Evolutionary conservation across 2,329 filamentous ascomycete genomes (phyloP), one percentile per base, ranked within the genome.

Genomic region (Fusarium poae): DNA sequence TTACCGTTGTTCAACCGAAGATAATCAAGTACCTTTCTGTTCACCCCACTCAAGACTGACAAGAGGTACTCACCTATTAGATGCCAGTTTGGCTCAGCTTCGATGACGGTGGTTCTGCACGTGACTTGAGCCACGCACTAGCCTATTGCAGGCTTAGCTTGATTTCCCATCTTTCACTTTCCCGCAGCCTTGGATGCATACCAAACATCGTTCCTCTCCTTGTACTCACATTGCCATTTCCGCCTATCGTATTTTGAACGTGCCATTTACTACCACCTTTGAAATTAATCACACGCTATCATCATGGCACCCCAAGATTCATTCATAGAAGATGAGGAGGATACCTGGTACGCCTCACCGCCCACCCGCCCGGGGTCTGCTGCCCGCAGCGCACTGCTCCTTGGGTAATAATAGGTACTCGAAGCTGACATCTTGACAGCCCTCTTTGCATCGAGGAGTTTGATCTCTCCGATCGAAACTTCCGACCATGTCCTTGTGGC

Each of bases 381-480:
- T 44, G 54, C 40, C 57, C 44, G 45, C 51, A 66, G 67, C 42
- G 51, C 61, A 64, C 57, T 66, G 62, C 63, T 63, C 63, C 60
- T 72, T 58, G 65, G 65, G 65, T 72, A 57, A 49, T 54, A 53
- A 21, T 67, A 39, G 67, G 65, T 66, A 67, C 56, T 63, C 58
- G 53, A 65, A 70, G 67, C 67, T 75, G 61, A 76, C 57, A 45
- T 52, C 27, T 25, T 52, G n/a, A 67, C 75, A 99, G 96, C 81
- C 96, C 96, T 73, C 91, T 99, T 69, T 99, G 96, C 79, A 97
- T 99, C 77, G 96, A 99, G 82, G 97, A 99, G 83, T 97, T 99
- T 78, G 97, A 99, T 81, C 89, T 99, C 51, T 97, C 94, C 42
- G 96, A 99, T 84, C 92, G 93, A 79, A 97, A 97, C 82, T 99